Conservation (phyloP, 257 asterid genomes). For the Knoxia roxburghii region DNA sequence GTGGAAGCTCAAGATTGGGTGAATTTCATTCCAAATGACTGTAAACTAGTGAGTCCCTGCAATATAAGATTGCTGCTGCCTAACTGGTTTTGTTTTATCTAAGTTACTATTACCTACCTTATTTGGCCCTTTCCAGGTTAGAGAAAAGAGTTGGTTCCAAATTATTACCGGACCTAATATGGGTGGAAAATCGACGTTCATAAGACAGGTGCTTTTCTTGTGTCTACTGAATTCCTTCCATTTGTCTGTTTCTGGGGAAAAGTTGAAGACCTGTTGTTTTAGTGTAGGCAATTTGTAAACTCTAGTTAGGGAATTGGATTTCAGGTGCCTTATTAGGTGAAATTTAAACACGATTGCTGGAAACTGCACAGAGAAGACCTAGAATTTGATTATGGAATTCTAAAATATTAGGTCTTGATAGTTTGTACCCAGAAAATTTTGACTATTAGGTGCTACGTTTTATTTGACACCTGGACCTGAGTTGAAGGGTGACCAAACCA, state of each 20-base stretch:
- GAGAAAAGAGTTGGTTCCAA: constrained; percentile 93
- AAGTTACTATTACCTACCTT: constrained; percentile 18
- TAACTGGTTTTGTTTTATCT: constrained; percentile 11
- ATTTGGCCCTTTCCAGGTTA: constrained; percentile 46
- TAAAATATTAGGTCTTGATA: not conserved
- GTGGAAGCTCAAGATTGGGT: constrained; percentile 99
- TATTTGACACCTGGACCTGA: not conserved
- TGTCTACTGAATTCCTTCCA: not conserved
- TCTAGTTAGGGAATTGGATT: not conserved
- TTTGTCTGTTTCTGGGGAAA: not conserved
- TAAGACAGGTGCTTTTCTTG: constrained; percentile 65
- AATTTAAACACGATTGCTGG: not conserved
- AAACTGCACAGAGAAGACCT: not conserved
- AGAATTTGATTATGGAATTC: not conserved
- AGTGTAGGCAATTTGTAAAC: not conserved
- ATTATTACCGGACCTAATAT: constrained; percentile 97
- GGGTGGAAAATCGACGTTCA: constrained; percentile 98
- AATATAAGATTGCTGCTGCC: constrained; percentile 15
- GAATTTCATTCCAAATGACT: constrained; percentile 92
- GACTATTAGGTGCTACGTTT: not conserved
- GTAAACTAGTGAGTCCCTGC: constrained; percentile 69
- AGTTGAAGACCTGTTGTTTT: not conserved
- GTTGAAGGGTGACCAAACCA: not conserved
- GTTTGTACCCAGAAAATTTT: not conserved
- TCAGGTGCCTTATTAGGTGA: not conserved